Evolutionary conservation across 352 stramenopile species (phyloP).

Genomic region (Aphanomyces astaci): DNA sequence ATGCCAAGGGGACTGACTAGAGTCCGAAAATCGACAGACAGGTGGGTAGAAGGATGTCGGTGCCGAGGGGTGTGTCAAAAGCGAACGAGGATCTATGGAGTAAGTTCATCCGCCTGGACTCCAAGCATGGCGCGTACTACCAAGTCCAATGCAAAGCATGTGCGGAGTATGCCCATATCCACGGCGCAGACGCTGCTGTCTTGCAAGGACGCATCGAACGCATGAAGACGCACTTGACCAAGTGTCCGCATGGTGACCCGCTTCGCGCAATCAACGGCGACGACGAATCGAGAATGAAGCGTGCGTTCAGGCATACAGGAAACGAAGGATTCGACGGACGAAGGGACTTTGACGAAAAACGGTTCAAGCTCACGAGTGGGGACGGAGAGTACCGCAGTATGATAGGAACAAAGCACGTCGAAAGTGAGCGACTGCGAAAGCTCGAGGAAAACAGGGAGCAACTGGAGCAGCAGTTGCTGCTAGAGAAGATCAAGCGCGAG

Average conservation of each 20-base stretch:
- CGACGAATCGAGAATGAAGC: neutral
- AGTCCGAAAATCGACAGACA: conserved; percentile 1
- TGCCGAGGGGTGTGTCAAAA: conserved; percentile 8
- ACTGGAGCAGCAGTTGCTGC: conserved; percentile 2
- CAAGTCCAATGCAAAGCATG: conserved; percentile 11
- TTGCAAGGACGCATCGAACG: conserved; percentile 8
- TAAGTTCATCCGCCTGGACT: conserved; percentile 7
- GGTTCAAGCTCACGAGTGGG: neutral
- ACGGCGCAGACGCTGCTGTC: neutral
- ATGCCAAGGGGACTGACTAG: conserved; percentile 2
- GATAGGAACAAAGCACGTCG: neutral
- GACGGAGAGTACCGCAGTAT: neutral
- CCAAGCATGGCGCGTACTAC: conserved; percentile 16
- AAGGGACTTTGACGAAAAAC: conserved; percentile 5
- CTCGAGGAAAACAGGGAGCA: conserved; percentile 3
- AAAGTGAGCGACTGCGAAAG: neutral
- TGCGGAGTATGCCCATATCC: neutral
- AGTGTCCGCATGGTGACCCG: neutral
- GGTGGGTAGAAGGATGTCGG: conserved; percentile 10
- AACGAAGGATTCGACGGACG: neutral
- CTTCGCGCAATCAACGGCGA: neutral
- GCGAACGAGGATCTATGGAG: conserved; percentile 8
- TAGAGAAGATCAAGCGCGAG: conserved; percentile 13
- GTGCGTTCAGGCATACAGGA: neutral
- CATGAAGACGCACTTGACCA: conserved; percentile 9